These are phyloP conservation scores for Spatholobus suberectus DNA, from an alignment of 306 rosid species.

Conservation along the genomic window DNA sequence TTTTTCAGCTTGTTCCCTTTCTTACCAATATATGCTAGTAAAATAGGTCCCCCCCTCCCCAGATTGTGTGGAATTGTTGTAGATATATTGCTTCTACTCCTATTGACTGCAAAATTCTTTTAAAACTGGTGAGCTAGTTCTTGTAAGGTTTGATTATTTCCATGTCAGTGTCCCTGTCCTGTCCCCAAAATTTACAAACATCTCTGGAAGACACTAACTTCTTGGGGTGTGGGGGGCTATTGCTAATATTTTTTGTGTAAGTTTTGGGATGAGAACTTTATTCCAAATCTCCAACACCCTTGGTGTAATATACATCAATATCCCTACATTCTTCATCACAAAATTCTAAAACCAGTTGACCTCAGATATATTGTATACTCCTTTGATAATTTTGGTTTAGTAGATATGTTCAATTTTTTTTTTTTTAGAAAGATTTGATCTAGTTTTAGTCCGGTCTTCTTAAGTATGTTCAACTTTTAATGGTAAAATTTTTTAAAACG, in stretches of 20 bases:
- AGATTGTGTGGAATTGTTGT: no score
- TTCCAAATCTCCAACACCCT: neutral
- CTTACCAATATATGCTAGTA: no score
- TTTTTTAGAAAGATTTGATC: neutral
- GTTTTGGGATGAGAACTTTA: neutral
- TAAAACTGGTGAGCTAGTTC: conserved; percentile 9
- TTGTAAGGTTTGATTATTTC: neutral
- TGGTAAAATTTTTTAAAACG: neutral
- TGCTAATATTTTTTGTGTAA: neutral
- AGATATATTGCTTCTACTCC: conserved; percentile 4
- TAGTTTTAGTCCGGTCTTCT: neutral
- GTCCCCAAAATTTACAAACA: no score
- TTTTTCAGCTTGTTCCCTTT: no score
- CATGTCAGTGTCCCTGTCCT: neutral
- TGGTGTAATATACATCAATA: neutral
- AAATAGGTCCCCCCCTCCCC: no score
- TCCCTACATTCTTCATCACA: neutral
- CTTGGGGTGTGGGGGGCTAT: no score
- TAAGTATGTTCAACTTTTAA: neutral
- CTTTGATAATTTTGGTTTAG: neutral
- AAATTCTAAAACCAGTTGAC: neutral
- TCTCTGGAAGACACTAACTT: no score
- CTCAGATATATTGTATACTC: neutral
- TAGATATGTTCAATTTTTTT: neutral
- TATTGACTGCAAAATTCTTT: neutral